Evolutionary conservation across 495 filamentous ascomycete genomes (phyloP), one percentile per base, ranked within the genome.

Genomic region (Penicillium canescens): DNA sequence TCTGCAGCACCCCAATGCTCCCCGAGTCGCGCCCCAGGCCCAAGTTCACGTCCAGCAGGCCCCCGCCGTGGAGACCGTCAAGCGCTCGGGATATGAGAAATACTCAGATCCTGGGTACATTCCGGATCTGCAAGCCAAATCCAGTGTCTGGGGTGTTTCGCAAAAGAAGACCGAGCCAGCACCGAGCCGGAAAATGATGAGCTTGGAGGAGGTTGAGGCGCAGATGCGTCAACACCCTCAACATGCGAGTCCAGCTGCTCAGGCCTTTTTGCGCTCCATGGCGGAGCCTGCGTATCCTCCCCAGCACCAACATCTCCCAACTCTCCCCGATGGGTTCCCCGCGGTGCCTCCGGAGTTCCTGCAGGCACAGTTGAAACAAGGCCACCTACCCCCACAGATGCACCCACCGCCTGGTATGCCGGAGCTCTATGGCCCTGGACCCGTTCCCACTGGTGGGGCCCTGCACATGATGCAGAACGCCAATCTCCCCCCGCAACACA

Each of bases 141-240:
- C 90, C n/a, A 90, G 85, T 47, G 82, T 99, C 13, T 99, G 94
- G 95, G 89, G 89, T 9, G 80, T 88, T 50, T 81, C 87, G 14
- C 86, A 86, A 68, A 82, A 85, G 61, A 72, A 75, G 26, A 64
- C 73, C 8, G 70, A 71, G 31, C 61, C 59, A 33, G 55, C 33
- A 20, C 38, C 39, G 37, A 55, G 20, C 26, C 62, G 55, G 63
- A 96, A 91, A 74, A 89, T 98, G 79, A 84, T 99, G 87, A 97
- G 90, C 61, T 64, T 99, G 53, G 94, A 98, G 66, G 94, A 98
- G 70, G 94, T 99, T 13, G 94, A 99, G 74, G 95, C 94, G 33
- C 86, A 91, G 60, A 89, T 99, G 79, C 84, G 90, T 35, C 79
- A 83, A 11, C 88, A 91, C 60, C 70, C 79, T 16, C 82, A 84